Conservation (phyloP, 2,329 filamentous ascomycete species). For the Sordariomycetes sp. region DNA sequence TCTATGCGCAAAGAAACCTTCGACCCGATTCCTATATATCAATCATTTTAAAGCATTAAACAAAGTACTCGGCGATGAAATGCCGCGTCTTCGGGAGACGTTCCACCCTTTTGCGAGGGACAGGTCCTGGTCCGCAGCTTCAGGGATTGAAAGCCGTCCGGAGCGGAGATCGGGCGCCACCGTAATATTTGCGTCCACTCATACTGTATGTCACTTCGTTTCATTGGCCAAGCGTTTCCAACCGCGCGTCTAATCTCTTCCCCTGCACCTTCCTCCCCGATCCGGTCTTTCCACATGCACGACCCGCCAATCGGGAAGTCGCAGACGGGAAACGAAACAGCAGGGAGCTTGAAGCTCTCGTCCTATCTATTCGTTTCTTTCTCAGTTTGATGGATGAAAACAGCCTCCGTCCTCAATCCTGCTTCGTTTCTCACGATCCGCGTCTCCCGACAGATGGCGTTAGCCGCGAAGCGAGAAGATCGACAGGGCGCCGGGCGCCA, state of each 20-base stretch:
- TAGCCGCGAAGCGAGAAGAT: neutral
- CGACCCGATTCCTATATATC: too few species aligned
- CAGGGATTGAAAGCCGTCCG: too few species aligned
- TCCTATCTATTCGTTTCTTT: neutral
- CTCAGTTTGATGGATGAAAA: neutral
- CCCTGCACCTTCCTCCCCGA: neutral
- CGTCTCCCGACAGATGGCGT: neutral
- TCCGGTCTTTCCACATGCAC: neutral
- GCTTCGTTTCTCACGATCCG: neutral
- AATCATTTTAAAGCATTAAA: too few species aligned
- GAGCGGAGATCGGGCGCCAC: too few species aligned
- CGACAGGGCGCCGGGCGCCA: neutral
- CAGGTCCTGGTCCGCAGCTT: too few species aligned
- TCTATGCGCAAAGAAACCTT: too few species aligned
- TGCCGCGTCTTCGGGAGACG: too few species aligned
- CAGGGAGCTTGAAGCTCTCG: neutral
- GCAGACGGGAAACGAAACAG: neutral
- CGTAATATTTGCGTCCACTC: too few species aligned
- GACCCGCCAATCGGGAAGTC: neutral
- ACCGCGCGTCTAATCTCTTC: conserved; percentile 2
- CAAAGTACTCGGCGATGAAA: too few species aligned
- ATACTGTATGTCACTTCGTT: neutral
- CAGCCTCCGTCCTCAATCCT: neutral
- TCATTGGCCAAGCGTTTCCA: neutral
- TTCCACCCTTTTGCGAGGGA: too few species aligned